These are phyloP conservation scores for Castanea mollissima DNA, from an alignment of 306 rosid species.

Conservation along the genomic window DNA sequence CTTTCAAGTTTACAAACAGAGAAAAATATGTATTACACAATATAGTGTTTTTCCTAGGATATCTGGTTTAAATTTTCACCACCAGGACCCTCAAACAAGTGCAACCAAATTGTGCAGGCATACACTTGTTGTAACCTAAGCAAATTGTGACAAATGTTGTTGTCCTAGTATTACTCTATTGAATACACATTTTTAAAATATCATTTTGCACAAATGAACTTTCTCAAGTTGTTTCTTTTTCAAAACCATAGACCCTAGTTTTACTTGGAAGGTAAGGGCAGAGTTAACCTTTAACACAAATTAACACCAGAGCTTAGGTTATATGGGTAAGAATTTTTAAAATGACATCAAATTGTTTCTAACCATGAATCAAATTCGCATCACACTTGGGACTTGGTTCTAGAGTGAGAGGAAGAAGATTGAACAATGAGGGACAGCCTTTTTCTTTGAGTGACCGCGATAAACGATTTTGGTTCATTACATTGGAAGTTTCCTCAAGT, in stretches of 20 bases:
- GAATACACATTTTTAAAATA: not conserved
- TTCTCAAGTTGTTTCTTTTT: not conserved
- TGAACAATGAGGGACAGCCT: conserved; percentile 17
- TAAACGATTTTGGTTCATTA: conserved; percentile 22
- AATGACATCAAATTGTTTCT: conserved; percentile 49
- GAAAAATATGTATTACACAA: not conserved
- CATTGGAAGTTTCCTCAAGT: conserved; percentile 56
- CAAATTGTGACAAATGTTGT: no score
- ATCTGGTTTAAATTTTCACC: not conserved
- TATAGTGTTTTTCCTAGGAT: not conserved
- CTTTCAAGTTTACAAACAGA: not conserved
- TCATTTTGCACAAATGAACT: not conserved
- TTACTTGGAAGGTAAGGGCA: no score
- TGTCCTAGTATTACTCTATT: no score
- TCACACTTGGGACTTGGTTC: conserved; percentile 34
- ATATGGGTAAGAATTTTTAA: conserved; percentile 6
- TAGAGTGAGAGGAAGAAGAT: conserved; percentile 42
- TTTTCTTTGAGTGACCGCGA: conserved; percentile 30
- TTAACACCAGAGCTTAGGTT: conserved; percentile 15
- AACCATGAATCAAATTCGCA: conserved; percentile 79
- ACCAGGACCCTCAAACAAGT: not conserved
- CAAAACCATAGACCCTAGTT: not conserved
- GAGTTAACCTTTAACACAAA: not conserved
- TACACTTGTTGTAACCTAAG: no score
- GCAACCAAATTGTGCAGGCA: not conserved